Conservation (phyloP, 1,139 yeast species). For the Suhomyces anneliseae region DNA sequence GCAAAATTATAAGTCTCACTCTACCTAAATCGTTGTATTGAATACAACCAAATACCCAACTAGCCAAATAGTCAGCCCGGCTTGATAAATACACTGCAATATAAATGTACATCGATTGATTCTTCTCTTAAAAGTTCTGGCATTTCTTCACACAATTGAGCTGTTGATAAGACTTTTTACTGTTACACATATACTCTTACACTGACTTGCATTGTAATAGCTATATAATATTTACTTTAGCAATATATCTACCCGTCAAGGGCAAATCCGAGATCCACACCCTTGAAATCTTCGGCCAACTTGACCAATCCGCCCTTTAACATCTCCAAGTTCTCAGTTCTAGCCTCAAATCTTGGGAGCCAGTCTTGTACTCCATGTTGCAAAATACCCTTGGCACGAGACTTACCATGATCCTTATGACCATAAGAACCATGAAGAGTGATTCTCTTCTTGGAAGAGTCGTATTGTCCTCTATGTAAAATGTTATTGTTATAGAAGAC, state of each 20-base stretch:
- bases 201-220: too few species aligned
- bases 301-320: constrained; percentile 37
- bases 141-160: too few species aligned
- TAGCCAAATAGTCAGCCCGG: too few species aligned
- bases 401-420: constrained; percentile 42
- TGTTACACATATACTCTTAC: too few species aligned
- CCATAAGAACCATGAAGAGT: constrained; percentile 60
- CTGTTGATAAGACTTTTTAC: too few species aligned
- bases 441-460: constrained; percentile 40
- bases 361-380: constrained; percentile 58
- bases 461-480: constrained; percentile 52
- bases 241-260: constrained; percentile 36
- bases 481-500: constrained; percentile 57
- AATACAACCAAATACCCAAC: too few species aligned
- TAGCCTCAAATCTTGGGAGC: constrained; percentile 45
- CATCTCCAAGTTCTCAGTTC: constrained; percentile 33
- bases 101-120: too few species aligned
- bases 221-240: too few species aligned
- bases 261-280: constrained; percentile 43
- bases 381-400: constrained; percentile 52
- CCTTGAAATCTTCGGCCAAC: constrained; percentile 42
- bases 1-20: too few species aligned
- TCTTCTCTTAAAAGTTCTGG: too few species aligned
- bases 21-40: too few species aligned
- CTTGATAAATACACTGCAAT: too few species aligned